Base-by-base conservation (phyloP, 768 basidiomycete genomes). In the Lyophyllum atratum region DNA sequence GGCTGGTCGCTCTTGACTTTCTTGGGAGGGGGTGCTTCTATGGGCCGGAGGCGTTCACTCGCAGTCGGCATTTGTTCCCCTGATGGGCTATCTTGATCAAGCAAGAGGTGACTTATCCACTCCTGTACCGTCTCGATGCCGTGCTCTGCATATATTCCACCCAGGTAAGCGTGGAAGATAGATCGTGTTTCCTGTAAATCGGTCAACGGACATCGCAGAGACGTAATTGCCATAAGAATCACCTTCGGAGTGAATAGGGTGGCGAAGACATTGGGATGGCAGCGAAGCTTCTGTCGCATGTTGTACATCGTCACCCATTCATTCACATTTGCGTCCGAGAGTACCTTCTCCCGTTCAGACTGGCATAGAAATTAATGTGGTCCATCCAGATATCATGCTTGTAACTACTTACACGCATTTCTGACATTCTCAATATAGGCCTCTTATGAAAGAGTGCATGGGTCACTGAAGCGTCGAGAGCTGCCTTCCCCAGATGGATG, bases 131-230 rank as follows among this genome's bases (percentile, higher is more conserved):
- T 70, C 17, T 72, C 67, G 59, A 81, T 70, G 40, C 87, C 88
- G 61, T 74, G 76, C 56, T 85, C 80, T 59, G 72, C 64, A 64
- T 79, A 88, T 25, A 88, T 77, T 37, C 82, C 89, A 44, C 86
- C 89, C 31, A 87, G 77, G 72, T 89, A 90, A 40, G 87, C 83
- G 62, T 80, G 74, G 66, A 90, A 88, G 19, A 90, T 71, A 17
- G 75, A 66, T 31, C 75, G 76, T 6, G 79, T 78, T 74, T 88
- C 85, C 85, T 87, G 59, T 19, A 14, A 9, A 47, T 56, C 58
- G 66, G 39, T 50, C 45, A 58, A 59, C 37, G 25, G 9, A 22
- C 34, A 64, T 28, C 52, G 49, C 49, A 48, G 12, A 43, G 48
- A 22, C 11, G 34, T 44, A 28, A n/a, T 52, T 49, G 55, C 64